Base-by-base conservation (phyloP, 2,329 filamentous ascomycete species). In the Colletotrichum higginsianum region DNA sequence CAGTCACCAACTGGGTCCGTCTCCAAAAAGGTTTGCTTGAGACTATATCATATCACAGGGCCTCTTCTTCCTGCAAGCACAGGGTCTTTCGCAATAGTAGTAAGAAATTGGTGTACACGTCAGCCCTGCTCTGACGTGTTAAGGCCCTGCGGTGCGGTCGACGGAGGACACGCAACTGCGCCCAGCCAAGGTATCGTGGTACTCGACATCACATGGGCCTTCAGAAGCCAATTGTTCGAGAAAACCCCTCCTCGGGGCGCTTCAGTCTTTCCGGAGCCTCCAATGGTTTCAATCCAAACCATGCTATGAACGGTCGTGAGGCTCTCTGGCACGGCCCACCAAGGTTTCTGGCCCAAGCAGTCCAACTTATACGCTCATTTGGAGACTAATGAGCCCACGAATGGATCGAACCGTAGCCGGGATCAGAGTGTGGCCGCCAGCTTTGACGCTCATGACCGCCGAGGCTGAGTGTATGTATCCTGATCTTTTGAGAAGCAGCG, bases 61-160 rank as follows among this genome's bases (percentile, higher is more conserved):
- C 47, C 3, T 6, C 9, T 6, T 8, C 26, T n/a, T 4, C 13
- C 30, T 42, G 15, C 9, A 26, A 13, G 21, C 9, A 18, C 21
- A 23, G 21, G 11, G 4, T 42, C 42, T 23, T 12, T 21, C 8
- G 35, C 35, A 38, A 38, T 38, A 15, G 40, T 12, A 23, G n/a
- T 38, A 18, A 23, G 35, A 18, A 23, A 35, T 15, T 3, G 38
- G 38, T 44, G 23, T 56, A 40, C 57, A 46, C 64, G 68, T 67
- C 67, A 71, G 35, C 30, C 57, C 42, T 58, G 23, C 26, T 67
- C 64, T 71, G 68, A 71, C 68, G 64, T 67, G 64, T 62, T 18
- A 12, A n/a, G 38, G 35, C 18, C 11, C 21, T 49, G 46, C 40
- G 57, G 38, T 55, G 21, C 49, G 40, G 30, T 46, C 46, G 44